phyloP scores from a whole-genome alignment of 306 rosid genomes.

The Coriaria nepalensis region DNA sequence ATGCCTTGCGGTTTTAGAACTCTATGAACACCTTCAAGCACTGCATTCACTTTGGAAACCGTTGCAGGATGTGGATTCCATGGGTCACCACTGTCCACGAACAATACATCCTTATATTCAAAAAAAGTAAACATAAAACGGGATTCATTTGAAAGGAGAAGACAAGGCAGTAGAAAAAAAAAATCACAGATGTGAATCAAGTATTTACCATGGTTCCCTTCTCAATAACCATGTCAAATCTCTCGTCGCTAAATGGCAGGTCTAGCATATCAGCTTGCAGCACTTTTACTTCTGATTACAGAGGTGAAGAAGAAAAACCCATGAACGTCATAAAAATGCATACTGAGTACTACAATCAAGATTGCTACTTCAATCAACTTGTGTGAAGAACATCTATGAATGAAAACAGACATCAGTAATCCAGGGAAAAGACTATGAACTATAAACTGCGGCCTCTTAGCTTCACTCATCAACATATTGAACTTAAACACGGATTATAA shows the following conservation, averaged over 20 bases:
- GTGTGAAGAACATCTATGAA: too few species aligned
- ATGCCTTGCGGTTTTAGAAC: constrained; percentile 62
- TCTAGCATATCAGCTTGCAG: constrained; percentile 93
- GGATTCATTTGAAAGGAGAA: constrained; percentile 5
- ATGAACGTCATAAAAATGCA: constrained; percentile 3
- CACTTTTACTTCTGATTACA: constrained; percentile 64
- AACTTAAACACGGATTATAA: too few species aligned
- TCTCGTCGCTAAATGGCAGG: constrained; percentile 65
- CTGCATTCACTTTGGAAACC: constrained; percentile 62
- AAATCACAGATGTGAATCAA: not conserved
- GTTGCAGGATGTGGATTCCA: constrained; percentile 79
- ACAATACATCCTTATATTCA: constrained; percentile 73
- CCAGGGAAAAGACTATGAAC: too few species aligned
- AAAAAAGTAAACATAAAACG: constrained; percentile 9
- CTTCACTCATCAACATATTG: too few species aligned
- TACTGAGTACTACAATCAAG: not conserved
- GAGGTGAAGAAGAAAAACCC: constrained; percentile 9
- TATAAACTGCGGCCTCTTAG: too few species aligned
- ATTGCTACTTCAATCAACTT: too few species aligned
- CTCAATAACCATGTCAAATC: constrained; percentile 86
- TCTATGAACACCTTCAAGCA: constrained; percentile 68
- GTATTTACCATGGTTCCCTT: constrained; percentile 85
- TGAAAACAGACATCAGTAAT: too few species aligned
- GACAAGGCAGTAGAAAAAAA: not conserved
- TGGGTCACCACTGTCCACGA: constrained; percentile 87